Percentiles rank a stretch among this genome's conserved stretches.
Evolutionary conservation across 805 yeast species (phyloP).

Genomic region (Metschnikowia baotianmanensis): DNA sequence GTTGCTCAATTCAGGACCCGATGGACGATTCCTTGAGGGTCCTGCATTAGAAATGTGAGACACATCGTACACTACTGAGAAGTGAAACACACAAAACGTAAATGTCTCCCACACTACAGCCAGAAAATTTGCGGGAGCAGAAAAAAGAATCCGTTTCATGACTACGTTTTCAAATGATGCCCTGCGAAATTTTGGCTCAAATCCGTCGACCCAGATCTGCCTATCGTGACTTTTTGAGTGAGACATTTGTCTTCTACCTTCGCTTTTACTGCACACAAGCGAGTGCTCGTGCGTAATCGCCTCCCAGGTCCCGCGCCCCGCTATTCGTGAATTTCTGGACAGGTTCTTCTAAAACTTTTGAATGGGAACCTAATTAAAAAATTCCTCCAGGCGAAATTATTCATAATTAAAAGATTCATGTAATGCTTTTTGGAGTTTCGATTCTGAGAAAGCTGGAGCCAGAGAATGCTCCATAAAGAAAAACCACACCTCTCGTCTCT

Average conservation of each 20-base stretch:
- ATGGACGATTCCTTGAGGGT: too few species aligned
- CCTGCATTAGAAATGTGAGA: not conserved
- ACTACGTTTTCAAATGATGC: not conserved
- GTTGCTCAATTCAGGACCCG: not conserved
- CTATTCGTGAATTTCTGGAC: not conserved
- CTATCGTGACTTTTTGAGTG: not conserved
- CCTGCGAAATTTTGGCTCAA: slow-evolving; percentile 7
- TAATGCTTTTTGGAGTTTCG: too few species aligned
- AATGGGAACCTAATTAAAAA: not conserved
- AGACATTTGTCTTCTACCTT: slow-evolving; percentile 12
- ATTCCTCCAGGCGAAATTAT: not conserved
- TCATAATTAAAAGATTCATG: too few species aligned
- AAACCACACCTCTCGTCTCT: not conserved
- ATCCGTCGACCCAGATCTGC: slow-evolving; percentile 9
- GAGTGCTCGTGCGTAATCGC: not conserved
- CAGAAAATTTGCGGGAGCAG: slow-evolving; percentile 2
- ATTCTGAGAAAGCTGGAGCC: too few species aligned
- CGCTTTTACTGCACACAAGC: not conserved
- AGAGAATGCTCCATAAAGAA: too few species aligned
- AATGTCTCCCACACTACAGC: not conserved
- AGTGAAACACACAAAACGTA: slow-evolving; percentile 2
- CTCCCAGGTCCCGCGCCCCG: not conserved
- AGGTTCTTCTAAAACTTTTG: not conserved
- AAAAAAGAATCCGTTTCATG: slow-evolving; percentile 2
- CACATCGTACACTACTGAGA: slow-evolving; percentile 1